Conservation (phyloP, 1,284 basidiomycete genomes). For the Phellopilus nigrolimitatus region DNA sequence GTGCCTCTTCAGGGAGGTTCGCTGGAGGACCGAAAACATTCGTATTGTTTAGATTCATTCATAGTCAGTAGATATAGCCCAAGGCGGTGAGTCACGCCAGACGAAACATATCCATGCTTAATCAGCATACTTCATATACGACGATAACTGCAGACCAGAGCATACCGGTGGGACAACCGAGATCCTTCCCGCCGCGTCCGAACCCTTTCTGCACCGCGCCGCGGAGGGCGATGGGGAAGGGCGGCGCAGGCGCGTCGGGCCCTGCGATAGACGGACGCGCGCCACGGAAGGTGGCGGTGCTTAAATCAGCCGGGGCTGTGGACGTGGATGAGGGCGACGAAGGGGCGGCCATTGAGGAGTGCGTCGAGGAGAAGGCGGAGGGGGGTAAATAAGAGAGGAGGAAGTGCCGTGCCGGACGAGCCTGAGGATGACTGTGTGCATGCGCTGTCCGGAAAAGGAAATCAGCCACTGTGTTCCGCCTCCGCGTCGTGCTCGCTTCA, state of each 20-base stretch:
- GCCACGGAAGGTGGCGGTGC: slow-evolving; percentile 45
- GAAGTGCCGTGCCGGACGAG: background rate
- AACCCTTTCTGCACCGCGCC: slow-evolving; percentile 89
- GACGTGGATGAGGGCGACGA: slow-evolving; percentile 9
- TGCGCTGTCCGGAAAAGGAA: background rate
- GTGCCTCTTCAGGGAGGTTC: slow-evolving; percentile 86
- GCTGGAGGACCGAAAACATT: slow-evolving; percentile 47
- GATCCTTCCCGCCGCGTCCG: slow-evolving; percentile 88
- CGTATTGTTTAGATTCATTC: background rate
- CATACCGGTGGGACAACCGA: slow-evolving; percentile 94
- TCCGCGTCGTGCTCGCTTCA: too few species aligned
- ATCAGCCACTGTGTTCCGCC: background rate
- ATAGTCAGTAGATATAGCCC: background rate
- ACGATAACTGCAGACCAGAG: too few species aligned
- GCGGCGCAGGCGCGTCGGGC: slow-evolving; percentile 58
- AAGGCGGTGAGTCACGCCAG: too few species aligned
- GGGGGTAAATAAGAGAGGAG: too few species aligned
- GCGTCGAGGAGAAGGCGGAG: too few species aligned
- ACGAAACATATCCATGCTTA: too few species aligned
- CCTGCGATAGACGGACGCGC: slow-evolving; percentile 67
- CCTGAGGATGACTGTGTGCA: background rate
- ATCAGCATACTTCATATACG: too few species aligned
- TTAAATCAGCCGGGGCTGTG: slow-evolving; percentile 36
- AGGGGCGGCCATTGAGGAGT: background rate
- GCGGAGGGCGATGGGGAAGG: slow-evolving; percentile 80